These are phyloP conservation scores for Verticillium dahliae DNA, from an alignment of 2,329 filamentous ascomycete genomes.

Conservation along the genomic window DNA sequence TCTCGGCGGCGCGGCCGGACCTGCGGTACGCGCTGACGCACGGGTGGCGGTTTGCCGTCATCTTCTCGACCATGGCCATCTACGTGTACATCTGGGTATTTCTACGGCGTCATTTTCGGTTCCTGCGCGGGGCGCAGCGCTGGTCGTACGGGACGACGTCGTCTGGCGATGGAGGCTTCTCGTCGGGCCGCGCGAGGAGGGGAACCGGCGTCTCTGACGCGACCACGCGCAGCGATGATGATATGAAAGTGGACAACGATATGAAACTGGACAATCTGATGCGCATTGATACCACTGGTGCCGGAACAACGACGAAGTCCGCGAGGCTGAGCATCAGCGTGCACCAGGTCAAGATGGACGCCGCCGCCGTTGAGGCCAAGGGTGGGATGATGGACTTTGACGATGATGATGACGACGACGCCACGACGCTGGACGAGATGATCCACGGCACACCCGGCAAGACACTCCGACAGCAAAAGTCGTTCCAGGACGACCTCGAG, in stretches of 20 bases:
- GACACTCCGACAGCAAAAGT: not conserved
- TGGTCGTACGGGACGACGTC: not conserved
- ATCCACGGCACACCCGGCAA: not conserved
- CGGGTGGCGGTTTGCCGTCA: slow-evolving; percentile 36
- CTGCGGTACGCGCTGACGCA: slow-evolving; percentile 38
- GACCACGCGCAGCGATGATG: not conserved
- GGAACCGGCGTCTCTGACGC: not conserved
- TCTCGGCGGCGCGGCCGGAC: slow-evolving; percentile 24
- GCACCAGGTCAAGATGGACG: not conserved
- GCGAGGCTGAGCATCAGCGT: not conserved
- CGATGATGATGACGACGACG: not conserved
- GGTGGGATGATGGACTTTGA: not conserved
- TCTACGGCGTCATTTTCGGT: slow-evolving; percentile 17
- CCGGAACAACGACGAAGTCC: not conserved
- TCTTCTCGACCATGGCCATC: slow-evolving; percentile 29
- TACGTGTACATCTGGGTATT: slow-evolving; percentile 35
- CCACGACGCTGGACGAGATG: not conserved
- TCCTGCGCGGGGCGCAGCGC: slow-evolving; percentile 5
- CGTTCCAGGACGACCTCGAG: not conserved
- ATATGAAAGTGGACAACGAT: not conserved
- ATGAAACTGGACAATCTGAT: not conserved
- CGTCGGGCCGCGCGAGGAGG: not conserved
- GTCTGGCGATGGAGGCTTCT: not conserved
- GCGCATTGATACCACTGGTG: not conserved
- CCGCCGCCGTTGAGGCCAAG: not conserved